These are phyloP conservation scores for Chaetomidium leptoderma DNA, from an alignment of 495 filamentous ascomycete species.

Conservation along the genomic window DNA sequence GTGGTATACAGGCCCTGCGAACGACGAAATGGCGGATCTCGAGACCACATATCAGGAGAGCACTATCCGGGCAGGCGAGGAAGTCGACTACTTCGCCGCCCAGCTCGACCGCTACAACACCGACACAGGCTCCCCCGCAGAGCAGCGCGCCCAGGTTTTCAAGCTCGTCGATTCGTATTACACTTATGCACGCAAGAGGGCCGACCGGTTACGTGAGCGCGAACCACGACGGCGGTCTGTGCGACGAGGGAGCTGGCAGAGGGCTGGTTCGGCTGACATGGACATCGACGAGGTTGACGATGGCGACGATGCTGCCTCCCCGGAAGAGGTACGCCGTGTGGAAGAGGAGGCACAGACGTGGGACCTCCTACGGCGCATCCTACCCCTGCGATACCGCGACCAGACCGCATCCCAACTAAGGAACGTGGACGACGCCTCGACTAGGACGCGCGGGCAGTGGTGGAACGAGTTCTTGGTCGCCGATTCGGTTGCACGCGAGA, in stretches of 20 bases:
- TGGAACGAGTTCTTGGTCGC: conserved; percentile 48
- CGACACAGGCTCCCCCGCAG: conserved; percentile 29
- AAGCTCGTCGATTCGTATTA: conserved; percentile 44
- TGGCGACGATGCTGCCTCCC: conserved; percentile 28
- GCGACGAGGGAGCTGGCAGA: conserved; percentile 57
- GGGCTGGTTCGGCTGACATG: conserved; percentile 58
- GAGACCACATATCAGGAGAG: conserved; percentile 28
- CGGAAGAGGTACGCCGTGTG: conserved; percentile 36
- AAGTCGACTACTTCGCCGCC: conserved; percentile 45
- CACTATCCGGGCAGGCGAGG: conserved; percentile 34
- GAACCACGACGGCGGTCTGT: conserved; percentile 45
- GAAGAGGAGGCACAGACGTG: conserved; percentile 78
- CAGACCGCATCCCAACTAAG: conserved; percentile 30
- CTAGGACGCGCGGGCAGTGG: conserved; percentile 33
- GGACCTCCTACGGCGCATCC: conserved; percentile 67
- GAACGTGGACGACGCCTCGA: conserved; percentile 22
- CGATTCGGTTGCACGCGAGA: conserved; percentile 56
- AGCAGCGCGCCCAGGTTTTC: conserved; percentile 43
- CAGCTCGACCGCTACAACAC: conserved; percentile 41
- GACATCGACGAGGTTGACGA: conserved; percentile 51
- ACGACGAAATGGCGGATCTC: conserved; percentile 29
- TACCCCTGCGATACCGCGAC: conserved; percentile 49
- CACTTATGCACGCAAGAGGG: conserved; percentile 37
- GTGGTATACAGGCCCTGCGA: conserved; percentile 2
- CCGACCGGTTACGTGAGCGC: conserved; percentile 35